Percentiles rank a stretch among this genome's conserved stretches.
phyloP scores from a whole-genome alignment of 495 filamentous ascomycete species.

The Aspergillus mulundensis region DNA sequence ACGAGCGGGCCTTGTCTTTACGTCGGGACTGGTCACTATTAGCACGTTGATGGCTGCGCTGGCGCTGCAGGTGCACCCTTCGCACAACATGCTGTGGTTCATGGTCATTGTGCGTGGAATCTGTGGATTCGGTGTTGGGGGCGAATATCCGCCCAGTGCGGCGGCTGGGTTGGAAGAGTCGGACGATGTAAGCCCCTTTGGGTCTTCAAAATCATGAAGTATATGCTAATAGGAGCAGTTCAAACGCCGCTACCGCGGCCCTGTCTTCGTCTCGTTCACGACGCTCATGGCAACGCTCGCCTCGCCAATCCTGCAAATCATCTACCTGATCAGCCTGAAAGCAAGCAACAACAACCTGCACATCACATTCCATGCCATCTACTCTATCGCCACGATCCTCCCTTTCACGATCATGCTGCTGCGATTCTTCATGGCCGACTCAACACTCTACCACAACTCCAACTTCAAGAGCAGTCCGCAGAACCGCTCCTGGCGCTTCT shows the following conservation, averaged over 20 bases:
- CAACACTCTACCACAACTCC: slow-evolving; percentile 28
- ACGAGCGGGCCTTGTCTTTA: slow-evolving; percentile 28
- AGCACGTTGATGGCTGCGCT: slow-evolving; percentile 34
- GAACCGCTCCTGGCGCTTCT: slow-evolving; percentile 19
- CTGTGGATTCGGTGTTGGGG: slow-evolving; percentile 32
- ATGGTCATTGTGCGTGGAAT: slow-evolving; percentile 33
- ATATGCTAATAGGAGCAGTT: slow-evolving; percentile 11
- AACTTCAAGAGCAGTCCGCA: slow-evolving; percentile 23
- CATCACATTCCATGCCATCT: slow-evolving; percentile 31
- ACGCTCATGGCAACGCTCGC: slow-evolving; percentile 34
- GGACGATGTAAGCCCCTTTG: slow-evolving; percentile 21
- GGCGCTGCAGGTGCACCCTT: slow-evolving; percentile 28
- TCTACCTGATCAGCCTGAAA: slow-evolving; percentile 31
- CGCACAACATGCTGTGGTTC: slow-evolving; percentile 35
- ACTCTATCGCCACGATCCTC: slow-evolving; percentile 30
- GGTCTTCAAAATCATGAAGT: background rate
- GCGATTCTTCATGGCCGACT: slow-evolving; percentile 33
- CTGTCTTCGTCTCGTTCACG: slow-evolving; percentile 34
- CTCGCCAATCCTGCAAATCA: slow-evolving; percentile 30
- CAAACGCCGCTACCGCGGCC: slow-evolving; percentile 25
- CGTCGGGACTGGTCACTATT: slow-evolving; percentile 29
- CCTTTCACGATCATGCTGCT: slow-evolving; percentile 28
- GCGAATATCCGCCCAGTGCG: slow-evolving; percentile 34
- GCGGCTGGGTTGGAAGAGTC: slow-evolving; percentile 34
- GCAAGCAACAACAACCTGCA: slow-evolving; percentile 32